Conservation (phyloP, 768 basidiomycete genomes). For the Sporobolomyces pararoseus region DNA sequence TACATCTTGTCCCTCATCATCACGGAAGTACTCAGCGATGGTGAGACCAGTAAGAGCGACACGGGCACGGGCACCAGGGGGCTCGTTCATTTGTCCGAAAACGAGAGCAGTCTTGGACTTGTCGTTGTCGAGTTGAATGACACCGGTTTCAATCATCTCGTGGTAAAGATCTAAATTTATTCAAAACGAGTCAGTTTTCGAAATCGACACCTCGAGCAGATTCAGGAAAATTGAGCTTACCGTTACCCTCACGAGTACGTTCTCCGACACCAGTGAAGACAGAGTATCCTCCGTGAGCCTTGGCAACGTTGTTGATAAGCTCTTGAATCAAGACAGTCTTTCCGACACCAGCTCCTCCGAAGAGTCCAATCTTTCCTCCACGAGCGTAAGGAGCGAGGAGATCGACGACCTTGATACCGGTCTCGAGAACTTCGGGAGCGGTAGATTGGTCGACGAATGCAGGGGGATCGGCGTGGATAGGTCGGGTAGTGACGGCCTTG, state of each 20-base stretch:
- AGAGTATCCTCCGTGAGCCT: constrained; percentile 99
- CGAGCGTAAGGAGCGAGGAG: constrained; percentile 98
- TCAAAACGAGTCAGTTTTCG: background rate
- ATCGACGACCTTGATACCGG: constrained; percentile 99
- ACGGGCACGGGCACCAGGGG: constrained; percentile 99
- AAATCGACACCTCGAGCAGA: background rate
- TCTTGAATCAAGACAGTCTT: constrained; percentile 97
- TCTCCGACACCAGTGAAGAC: constrained; percentile 83
- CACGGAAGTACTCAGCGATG: constrained; percentile 99
- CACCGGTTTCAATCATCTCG: constrained; percentile 99
- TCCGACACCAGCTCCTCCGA: constrained; percentile 99
- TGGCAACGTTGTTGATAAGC: constrained; percentile 99
- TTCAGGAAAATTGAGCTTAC: constrained; percentile 12
- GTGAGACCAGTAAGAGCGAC: constrained; percentile 98
- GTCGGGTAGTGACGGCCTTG: constrained; percentile 68
- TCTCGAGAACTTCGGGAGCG: constrained; percentile 96
- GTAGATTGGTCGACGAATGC: constrained; percentile 98
- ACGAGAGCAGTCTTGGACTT: constrained; percentile 97
- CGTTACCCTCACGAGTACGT: constrained; percentile 99
- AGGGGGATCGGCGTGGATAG: constrained; percentile 97
- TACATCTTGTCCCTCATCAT: constrained; percentile 99
- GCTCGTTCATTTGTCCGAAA: constrained; percentile 99
- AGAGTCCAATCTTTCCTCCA: constrained; percentile 99
- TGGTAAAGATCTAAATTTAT: constrained; percentile 66
- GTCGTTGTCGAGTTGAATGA: constrained; percentile 99